Base-by-base conservation (phyloP, 1,284 basidiomycete species). In the Leccinum subfulvum region DNA sequence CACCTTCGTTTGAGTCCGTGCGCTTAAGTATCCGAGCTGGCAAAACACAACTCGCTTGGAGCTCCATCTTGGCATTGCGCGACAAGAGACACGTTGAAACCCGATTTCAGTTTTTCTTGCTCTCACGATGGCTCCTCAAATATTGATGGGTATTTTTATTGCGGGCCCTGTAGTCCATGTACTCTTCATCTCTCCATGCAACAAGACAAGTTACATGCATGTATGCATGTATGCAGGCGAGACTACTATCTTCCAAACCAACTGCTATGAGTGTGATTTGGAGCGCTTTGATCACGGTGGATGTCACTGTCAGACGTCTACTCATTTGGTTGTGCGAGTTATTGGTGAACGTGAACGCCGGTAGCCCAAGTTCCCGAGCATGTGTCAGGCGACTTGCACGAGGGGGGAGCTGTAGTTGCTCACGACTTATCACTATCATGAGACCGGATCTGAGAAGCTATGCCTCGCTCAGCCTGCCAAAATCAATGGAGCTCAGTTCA, bases 11-110 rank as follows among this genome's bases (percentile, higher is more conserved):
- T 52, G 71, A 60, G 55, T 62, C 65, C 37, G 30, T 65, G 67
- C 70, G 72, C 59, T 62, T 57, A 64, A 74, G 62, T 23, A 23
- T 23, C 67, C 71, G 66, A 65, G 33, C 26, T 60, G 61, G 30
- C 1, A 37, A 62, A 56, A 44, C 21, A 16, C 49, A 39, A 39
- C 56, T 69, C 66, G 68, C 59, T 66, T 71, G 60, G 39, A 41
- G 39, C 39, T 23, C 18, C 10, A 49, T 57, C 30, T 47, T 62
- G 58, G 51, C 57, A 18, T 54, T 33, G 8, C 28, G 8, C 18
- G 28, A 26, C 28, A 59, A 56, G 53, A 56, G 41, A 49, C 30
- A 30, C 7, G 57, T 59, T 64, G 53, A 58, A 64, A 57, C 47
- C 68, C 58, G 55, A 62, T 63, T 57, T 61, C 56, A 62, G 28